Evolutionary conservation across 441 rosid genomes (phyloP), one percentile per base, ranked within the genome.

Genomic region (Erodium moschatum): DNA sequence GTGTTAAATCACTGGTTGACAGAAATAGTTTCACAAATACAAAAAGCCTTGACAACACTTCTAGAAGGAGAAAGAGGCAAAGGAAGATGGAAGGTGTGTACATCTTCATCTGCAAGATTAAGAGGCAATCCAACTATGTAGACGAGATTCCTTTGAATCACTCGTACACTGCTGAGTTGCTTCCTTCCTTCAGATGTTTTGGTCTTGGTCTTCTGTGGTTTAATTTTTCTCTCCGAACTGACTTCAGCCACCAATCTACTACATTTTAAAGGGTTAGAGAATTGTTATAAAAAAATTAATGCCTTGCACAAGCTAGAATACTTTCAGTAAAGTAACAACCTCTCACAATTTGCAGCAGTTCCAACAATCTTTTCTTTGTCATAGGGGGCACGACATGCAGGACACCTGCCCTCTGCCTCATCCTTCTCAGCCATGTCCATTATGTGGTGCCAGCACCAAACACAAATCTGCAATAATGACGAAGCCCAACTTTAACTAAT

Each of bases 361-460:
- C 82, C 86, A 18, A 81, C 90, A 75, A 86, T 42, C 81, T 73
- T 84, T 76, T 85, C 90, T 68, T 78, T 86, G 79, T 86, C 88
- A 76, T 86, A 86, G 56, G 86, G 72, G 19, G 73, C 69, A 21
- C 88, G 88, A 62, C 88, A 86, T 60, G 90, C 90, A 4, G 90
- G 90, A 67, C 88, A 86, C 31, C 85, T 81, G 15, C 90, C 90
- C 74, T 84, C 88, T 6, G 78, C 69, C 1, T 64, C 75, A 74
- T 80, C 83, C 82, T 79, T 86, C 75, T 84, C 90, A 50, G 90
- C 88, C 90, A 86, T 81, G 19, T 86, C 85, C 83, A 80, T 81
- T 12, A 86, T 70, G 29, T 84, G 86, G 74, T 84, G 78, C 90
- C 90, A 86, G 65, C 90, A 86, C 88, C 90, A 86, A 66, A 86